Conservation (phyloP, 441 rosid genomes). For the Populus hybrid region DNA sequence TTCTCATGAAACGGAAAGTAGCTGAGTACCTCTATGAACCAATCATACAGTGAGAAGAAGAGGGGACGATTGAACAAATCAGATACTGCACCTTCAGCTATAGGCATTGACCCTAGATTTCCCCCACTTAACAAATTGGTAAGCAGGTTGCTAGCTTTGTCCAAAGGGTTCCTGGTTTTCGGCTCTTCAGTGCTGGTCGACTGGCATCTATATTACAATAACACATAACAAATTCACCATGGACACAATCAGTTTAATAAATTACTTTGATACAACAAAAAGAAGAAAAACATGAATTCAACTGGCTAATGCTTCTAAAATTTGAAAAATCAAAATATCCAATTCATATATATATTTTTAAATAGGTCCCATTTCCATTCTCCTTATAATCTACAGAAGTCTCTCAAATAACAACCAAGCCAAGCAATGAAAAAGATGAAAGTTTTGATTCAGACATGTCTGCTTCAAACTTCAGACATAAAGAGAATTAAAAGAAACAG, state of each 20-base stretch:
- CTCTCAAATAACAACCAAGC: neutral
- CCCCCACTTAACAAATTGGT: slow-evolving; percentile 83
- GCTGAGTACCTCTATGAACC: slow-evolving; percentile 74
- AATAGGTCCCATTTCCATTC: neutral
- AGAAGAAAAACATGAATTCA: neutral
- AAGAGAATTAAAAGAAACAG: neutral
- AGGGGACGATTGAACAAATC: slow-evolving; percentile 85
- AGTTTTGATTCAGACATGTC: neutral
- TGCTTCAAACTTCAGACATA: neutral
- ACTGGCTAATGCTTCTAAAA: neutral
- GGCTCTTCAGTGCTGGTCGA: slow-evolving; percentile 53
- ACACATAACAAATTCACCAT: neutral
- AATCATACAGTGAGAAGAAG: slow-evolving; percentile 80
- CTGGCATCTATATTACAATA: slow-evolving; percentile 53
- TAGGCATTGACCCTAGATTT: slow-evolving; percentile 73
- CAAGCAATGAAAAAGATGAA: neutral
- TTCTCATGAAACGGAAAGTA: neutral
- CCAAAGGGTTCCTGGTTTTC: slow-evolving; percentile 61
- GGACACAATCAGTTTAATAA: neutral
- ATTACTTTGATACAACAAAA: slow-evolving; percentile 1
- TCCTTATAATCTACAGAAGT: neutral
- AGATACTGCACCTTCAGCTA: slow-evolving; percentile 88
- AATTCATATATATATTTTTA: neutral
- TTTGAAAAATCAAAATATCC: neutral
- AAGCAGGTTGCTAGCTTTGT: slow-evolving; percentile 83